A percentile compares a stretch with the other conserved stretches of the same genome.
Evolutionary conservation across 306 rosid genomes (phyloP).

Genomic region (Dalbergia oliveri): DNA sequence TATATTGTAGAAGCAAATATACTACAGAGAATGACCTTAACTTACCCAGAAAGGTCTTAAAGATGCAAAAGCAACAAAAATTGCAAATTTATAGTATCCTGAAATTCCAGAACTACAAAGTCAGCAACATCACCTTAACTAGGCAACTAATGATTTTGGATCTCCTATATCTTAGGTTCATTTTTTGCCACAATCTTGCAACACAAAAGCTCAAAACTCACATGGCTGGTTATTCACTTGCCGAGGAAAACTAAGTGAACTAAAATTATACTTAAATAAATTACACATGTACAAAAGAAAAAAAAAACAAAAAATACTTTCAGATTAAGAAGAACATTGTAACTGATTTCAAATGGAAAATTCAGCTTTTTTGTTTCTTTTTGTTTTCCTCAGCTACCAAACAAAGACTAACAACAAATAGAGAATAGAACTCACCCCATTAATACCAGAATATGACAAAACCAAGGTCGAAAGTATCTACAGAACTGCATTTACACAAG

Average conservation of each 20-base stretch:
- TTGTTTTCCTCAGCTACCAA: constrained; percentile 17
- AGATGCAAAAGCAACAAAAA: constrained; percentile 27
- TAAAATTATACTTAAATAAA: constrained; percentile 8
- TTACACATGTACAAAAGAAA: background rate
- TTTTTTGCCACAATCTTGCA: constrained; percentile 13
- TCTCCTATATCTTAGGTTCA: background rate
- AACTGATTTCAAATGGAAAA: constrained; percentile 34
- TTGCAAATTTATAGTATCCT: constrained; percentile 27
- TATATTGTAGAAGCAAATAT: background rate
- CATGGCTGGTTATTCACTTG: constrained; percentile 26
- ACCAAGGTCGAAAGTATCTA: constrained; percentile 54
- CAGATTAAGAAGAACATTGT: constrained; percentile 24
- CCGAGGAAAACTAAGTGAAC: constrained; percentile 2
- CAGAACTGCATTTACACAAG: constrained; percentile 57
- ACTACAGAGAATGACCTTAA: constrained; percentile 47
- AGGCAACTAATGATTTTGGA: background rate
- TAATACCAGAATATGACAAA: constrained; percentile 56
- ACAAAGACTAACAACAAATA: constrained; percentile 10
- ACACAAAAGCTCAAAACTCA: constrained; percentile 31
- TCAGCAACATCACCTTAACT: constrained; percentile 28
- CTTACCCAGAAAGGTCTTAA: constrained; percentile 52
- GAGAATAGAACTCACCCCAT: constrained; percentile 67
- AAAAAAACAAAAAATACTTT: background rate
- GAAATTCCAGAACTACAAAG: constrained; percentile 45
- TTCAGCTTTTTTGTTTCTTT: background rate